Base-by-base conservation (phyloP, 345 rosid species). In the Laguncularia racemosa region DNA sequence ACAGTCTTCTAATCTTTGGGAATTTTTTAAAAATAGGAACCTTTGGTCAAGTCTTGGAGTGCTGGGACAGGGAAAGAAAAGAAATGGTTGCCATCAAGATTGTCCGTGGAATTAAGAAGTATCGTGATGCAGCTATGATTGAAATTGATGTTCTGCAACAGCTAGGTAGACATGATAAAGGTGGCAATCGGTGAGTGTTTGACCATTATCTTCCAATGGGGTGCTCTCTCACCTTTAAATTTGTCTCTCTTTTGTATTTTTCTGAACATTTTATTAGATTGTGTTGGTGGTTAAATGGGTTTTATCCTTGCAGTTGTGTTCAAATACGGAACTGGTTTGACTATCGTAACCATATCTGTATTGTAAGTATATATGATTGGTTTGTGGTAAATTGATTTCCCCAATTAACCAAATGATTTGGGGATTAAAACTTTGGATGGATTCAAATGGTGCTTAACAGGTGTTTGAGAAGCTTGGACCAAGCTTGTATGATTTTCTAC, bases 381-480 rank as follows among this genome's bases (percentile, higher is more conserved):
- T 73, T 71, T 75, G 73, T 70, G 57, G 72, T 76, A 73, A 73
- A 71, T 82, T 79, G 76, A 71, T 87, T 80, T 77, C 84, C 84
- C 91, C 95, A 64, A 66, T 67, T 74, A 63, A 67, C 72, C 59
- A 78, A 69, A 60, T 70, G 70, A 60, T 56, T 75, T 81, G 92
- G 91, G 89, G 73, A 77, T 77, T 72, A 89, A 76, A 82, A 78
- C 80, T 79, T 72, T 81, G 88, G 88, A 65, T 89, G 91, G 71
- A 82, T 79, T 77, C 63, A 73, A 76, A 89, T 89, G 95, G 80
- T 93, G 62, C 79, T 80, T 78, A 76, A 85, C 97, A 93, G 97
- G 99, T 93, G 52, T 89, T 89, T 93, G 99, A 93, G 97, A 93
- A 90, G 90, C 99, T 89, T 89, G 99, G 99, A 64, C 95, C 99